A percentile compares a stretch with the other conserved stretches of the same genome.
phyloP scores from a whole-genome alignment of 192 early-diverging fungal genomes.

The Thamnidium elegans region DNA sequence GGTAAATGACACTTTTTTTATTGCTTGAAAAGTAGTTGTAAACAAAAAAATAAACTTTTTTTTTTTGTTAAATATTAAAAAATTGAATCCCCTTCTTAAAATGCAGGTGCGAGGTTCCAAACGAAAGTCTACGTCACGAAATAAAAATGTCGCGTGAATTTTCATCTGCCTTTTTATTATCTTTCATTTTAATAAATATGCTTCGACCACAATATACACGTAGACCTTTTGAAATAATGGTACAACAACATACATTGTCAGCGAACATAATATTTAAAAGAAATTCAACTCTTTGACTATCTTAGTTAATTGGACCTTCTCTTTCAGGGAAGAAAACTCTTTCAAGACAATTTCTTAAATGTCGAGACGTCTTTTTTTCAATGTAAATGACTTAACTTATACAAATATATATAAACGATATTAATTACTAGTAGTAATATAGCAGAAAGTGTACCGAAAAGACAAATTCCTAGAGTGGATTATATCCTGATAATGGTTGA shows the following conservation, averaged over 20 bases:
- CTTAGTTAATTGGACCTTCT: constrained; percentile 21
- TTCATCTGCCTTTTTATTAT: too few relatives aligned
- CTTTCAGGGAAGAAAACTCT: constrained; percentile 23
- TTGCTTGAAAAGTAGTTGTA: too few relatives aligned
- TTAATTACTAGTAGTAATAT: constrained; percentile 6
- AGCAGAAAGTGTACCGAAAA: background rate
- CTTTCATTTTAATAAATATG: constrained; percentile 4
- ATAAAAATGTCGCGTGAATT: too few relatives aligned
- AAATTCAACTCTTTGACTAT: background rate
- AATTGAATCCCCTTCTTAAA: too few relatives aligned
- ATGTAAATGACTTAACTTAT: constrained; percentile 8
- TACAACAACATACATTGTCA: background rate
- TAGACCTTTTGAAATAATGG: constrained; percentile 12
- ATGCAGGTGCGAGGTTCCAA: too few relatives aligned
- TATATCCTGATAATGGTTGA: constrained; percentile 23
- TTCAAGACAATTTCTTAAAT: constrained; percentile 13
- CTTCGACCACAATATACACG: constrained; percentile 19
- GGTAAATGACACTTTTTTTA: too few relatives aligned
- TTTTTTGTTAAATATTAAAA: too few relatives aligned
- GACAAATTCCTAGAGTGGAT: constrained; percentile 5
- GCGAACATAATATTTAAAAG: background rate
- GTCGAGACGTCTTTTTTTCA: constrained; percentile 15
- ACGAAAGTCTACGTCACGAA: too few relatives aligned
- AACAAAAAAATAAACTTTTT: too few relatives aligned
- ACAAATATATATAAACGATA: background rate